Evolutionary conservation across 345 rosid species (phyloP), one percentile per base, ranked within the genome.

Genomic region (Kandelia obovata): DNA sequence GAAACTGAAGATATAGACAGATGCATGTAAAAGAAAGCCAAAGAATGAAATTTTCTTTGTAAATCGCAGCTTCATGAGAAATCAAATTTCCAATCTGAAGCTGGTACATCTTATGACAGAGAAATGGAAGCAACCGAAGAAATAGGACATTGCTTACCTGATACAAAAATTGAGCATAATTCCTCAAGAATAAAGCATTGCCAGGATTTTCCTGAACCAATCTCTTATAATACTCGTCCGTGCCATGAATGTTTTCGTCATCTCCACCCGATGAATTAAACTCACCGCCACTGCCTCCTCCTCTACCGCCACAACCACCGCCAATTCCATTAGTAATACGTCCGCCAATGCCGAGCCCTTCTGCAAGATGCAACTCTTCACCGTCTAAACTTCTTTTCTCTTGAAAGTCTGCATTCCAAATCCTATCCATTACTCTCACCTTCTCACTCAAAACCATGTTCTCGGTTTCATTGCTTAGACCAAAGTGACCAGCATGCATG

Each of bases 141-240:
- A 19, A 61, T 32, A 16, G 31, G 53, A 67, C 21, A 17, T 8
- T 60, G 39, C 71, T 74, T 58, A 83, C 90, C 85, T 88, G 80
- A 55, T 80, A 77, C 30, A 85, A 60, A 69, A 82, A 86, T 25
- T 81, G 82, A 53, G 91, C 94, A 82, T 86, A 85, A 70, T 89
- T 89, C 70, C 87, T 61, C 52, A 85, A 49, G 43, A 85, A 75
- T 79, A 86, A 75, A 46, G 91, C 64, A 77, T 82, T 79, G 57
- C 81, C 82, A 6, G 91, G 91, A 75, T 84, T 82, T 61, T 83
- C 83, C 64, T 79, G 73, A 71, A 86, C 73, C 89, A 85, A 83
- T 67, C 62, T 83, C 83, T 73, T 86, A 56, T 83, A 86, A 43
- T 79, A 70, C 77, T 83, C 86, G 59, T 86, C 89, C 10, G 81